These are phyloP conservation scores for Pyrenochaeta sp. DNA, from an alignment of 2,329 filamentous ascomycete species.

Conservation along the genomic window DNA sequence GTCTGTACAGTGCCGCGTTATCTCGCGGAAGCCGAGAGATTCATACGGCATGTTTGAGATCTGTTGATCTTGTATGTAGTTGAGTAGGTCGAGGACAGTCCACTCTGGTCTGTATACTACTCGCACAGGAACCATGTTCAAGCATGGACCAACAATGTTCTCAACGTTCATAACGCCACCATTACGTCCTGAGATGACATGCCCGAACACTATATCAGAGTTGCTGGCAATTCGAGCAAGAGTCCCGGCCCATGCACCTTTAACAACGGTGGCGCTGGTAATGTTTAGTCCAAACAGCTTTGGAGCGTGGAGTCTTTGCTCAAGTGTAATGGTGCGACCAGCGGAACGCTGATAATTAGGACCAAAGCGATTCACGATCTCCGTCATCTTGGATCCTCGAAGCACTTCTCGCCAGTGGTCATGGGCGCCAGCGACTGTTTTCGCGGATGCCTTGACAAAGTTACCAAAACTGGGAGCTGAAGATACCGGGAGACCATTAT, in stretches of 20 bases:
- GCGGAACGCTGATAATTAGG: slow-evolving; percentile 44
- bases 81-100: slow-evolving; percentile 51
- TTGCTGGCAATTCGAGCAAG: slow-evolving; percentile 49
- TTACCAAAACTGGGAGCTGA: slow-evolving; percentile 42
- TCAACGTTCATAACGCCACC: slow-evolving; percentile 47
- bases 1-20: slow-evolving; percentile 45
- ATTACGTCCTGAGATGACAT: slow-evolving; percentile 54
- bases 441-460: slow-evolving; percentile 40
- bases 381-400: slow-evolving; percentile 45
- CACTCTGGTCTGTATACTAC: slow-evolving; percentile 43
- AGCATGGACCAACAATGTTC: slow-evolving; percentile 52
- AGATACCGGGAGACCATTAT: slow-evolving; percentile 43
- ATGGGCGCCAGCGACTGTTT: slow-evolving; percentile 37
- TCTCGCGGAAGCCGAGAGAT: slow-evolving; percentile 44
- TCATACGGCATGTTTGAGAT: slow-evolving; percentile 50
- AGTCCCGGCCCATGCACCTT: slow-evolving; percentile 57
- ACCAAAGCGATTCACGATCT: slow-evolving; percentile 43
- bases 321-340: slow-evolving; percentile 39
- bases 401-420: slow-evolving; percentile 44
- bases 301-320: slow-evolving; percentile 30
- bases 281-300: slow-evolving; percentile 40
- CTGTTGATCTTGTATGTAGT: slow-evolving; percentile 55
- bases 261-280: slow-evolving; percentile 55
- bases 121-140: slow-evolving; percentile 55
- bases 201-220: slow-evolving; percentile 54